A percentile compares a stretch with the other conserved stretches of the same genome.
Evolutionary conservation across 163 green algal genomes (phyloP).

Genomic region (Prototheca stagnorum): DNA sequence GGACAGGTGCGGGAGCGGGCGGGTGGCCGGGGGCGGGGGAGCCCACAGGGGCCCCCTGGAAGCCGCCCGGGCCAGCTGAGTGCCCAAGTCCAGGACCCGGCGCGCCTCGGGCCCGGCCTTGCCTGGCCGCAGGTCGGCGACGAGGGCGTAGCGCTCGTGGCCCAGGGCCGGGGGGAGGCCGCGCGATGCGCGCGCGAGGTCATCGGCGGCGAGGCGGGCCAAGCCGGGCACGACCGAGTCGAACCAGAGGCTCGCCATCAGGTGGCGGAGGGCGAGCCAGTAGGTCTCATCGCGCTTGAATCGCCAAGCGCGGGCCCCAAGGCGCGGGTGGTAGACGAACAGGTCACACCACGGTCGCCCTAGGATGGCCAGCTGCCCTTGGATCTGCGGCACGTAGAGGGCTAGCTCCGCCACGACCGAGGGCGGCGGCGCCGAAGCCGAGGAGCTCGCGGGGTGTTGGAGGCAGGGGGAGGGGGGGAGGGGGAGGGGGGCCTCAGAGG

Average conservation of each 20-base stretch:
- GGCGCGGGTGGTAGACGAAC: constrained; percentile 35
- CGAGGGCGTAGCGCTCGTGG: not conserved
- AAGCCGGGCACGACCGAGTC: constrained; percentile 7
- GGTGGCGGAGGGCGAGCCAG: constrained; percentile 26
- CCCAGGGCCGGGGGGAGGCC: not conserved
- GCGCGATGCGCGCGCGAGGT: not conserved
- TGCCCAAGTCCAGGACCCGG: no score
- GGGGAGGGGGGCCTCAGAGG: no score
- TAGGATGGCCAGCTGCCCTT: constrained; percentile 60
- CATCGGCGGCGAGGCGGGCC: no score
- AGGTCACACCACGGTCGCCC: constrained; percentile 45
- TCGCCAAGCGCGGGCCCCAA: constrained; percentile 23
- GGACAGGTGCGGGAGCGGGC: no score
- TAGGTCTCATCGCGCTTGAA: constrained; percentile 31
- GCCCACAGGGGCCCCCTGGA: no score
- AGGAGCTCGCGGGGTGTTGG: constrained; percentile 41
- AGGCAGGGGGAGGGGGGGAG: no score
- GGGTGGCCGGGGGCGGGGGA: no score
- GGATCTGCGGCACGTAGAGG: constrained; percentile 62
- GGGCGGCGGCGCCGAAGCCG: constrained; percentile 23
- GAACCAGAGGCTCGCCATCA: constrained; percentile 53
- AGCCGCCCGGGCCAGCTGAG: no score
- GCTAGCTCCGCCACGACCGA: constrained; percentile 21
- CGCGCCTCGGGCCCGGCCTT: no score
- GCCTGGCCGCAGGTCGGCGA: no score